Evolutionary conservation across 2,329 filamentous ascomycete species (phyloP), one percentile per base, ranked within the genome.

Genomic region (Bertia moriformis): DNA sequence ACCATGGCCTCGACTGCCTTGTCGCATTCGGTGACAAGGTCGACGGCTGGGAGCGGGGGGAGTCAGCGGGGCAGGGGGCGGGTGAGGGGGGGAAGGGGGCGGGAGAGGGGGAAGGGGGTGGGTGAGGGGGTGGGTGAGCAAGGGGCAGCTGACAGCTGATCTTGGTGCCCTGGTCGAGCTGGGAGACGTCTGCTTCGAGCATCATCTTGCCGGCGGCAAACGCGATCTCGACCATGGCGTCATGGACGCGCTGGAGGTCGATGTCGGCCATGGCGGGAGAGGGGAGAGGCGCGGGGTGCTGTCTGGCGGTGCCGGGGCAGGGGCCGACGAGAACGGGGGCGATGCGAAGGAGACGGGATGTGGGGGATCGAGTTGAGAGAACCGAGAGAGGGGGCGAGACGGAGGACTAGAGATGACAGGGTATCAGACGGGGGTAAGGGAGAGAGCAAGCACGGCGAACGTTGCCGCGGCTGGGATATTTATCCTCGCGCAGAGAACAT

Each of bases 21-120:
- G 58, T 82, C 77, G 15, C 73, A 71, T 52, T 81, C 77, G 18
- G 77, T 82, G 32, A 82, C 77, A 38, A 82, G 71, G 51, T 82
- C 77, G 49, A 73, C 73, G 40, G 77, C 77, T 80, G 46, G 15
- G 7, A 17, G 14, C 18, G 15, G 30, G 30, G 4, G 7, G 37
- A 13, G 18, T 18, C 4, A 29, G 38, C 29, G 38, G 20, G 40
- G 24, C 17, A 33, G n/a, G 32, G 43, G 45, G 42, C 19, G 47
- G 39, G 30, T 43, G 33, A 29, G 17, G 27, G 14, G 2, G 29
- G 19, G 14, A 14, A 39, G 37, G 18, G 17, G 14, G 7, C 15
- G 32, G 19, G 18, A 1, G 40, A 24, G 40, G 30, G 19, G 35
- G 37, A 24, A 40, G 41, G 38, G 39, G 39, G 40, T 40, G 44